A percentile compares a stretch with the other conserved stretches of the same genome.
These are phyloP conservation scores for Triadica sebifera DNA, from an alignment of 345 rosid genomes.

Conservation along the genomic window DNA sequence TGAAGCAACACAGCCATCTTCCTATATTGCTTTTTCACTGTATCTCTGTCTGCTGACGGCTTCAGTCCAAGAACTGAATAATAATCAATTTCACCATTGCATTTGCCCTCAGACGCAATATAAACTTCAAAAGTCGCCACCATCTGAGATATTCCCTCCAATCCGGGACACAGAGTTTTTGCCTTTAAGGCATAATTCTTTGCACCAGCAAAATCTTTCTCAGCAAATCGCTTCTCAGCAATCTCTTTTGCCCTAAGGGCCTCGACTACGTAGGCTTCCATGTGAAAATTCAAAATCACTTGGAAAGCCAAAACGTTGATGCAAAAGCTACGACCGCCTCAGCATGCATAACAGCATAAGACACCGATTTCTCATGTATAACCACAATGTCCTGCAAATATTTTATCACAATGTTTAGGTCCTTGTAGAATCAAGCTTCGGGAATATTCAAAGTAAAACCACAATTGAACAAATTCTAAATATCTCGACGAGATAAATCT, in stretches of 20 bases:
- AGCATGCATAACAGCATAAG: conserved; percentile 26
- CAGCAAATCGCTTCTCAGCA: conserved; percentile 80
- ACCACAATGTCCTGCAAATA: conserved; percentile 52
- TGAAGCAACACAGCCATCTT: conserved; percentile 93
- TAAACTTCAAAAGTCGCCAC: conserved; percentile 92
- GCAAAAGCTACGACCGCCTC: conserved; percentile 35
- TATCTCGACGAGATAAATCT: conserved; percentile 19
- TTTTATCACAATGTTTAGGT: conserved; percentile 12
- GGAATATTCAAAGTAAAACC: conserved; percentile 7
- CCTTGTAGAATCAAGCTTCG: conserved; percentile 14
- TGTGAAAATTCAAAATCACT: conserved; percentile 34
- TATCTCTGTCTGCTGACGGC: conserved; percentile 79
- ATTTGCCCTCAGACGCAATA: conserved; percentile 64
- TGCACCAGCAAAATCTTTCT: conserved; percentile 75
- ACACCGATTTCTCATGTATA: conserved; percentile 25
- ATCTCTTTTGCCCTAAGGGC: conserved; percentile 80
- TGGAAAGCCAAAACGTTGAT: conserved; percentile 19
- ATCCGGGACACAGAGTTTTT: conserved; percentile 63
- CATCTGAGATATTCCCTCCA: conserved; percentile 93
- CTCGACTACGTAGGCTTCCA: conserved; percentile 76
- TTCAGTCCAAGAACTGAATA: conserved; percentile 85
- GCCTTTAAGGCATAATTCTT: conserved; percentile 82
- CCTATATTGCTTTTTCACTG: conserved; percentile 86
- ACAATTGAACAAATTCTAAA: conserved; percentile 23
- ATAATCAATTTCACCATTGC: conserved; percentile 69